Percentiles rank a stretch among this genome's conserved stretches.
These are phyloP conservation scores for Barnettozyma wickerhamii DNA, from an alignment of 805 yeast species.

Conservation along the genomic window DNA sequence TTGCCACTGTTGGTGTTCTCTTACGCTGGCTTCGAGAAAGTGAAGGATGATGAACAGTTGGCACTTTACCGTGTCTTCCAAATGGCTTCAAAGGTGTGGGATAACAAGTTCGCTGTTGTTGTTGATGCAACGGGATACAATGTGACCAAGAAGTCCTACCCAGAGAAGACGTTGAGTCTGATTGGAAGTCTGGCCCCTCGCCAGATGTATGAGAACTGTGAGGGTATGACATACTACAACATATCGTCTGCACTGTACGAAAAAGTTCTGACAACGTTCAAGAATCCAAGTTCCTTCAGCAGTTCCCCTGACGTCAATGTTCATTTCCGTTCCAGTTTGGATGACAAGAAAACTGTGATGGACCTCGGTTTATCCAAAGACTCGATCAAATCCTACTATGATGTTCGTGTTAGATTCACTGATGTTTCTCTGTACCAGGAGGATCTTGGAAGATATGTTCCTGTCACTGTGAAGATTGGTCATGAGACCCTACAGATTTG, in stretches of 20 bases:
- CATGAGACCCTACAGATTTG: constrained; percentile 59
- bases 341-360: constrained; percentile 40
- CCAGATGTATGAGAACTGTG: constrained; percentile 47
- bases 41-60: constrained; percentile 41
- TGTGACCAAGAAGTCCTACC: constrained; percentile 21
- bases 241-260: constrained; percentile 27
- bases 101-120: constrained; percentile 55
- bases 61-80: constrained; percentile 59
- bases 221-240: constrained; percentile 45
- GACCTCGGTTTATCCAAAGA: constrained; percentile 41
- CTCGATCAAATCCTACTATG: constrained; percentile 39
- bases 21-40: constrained; percentile 33
- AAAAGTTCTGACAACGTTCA: constrained; percentile 23
- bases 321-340: constrained; percentile 42
- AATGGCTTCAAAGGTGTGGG: constrained; percentile 67
- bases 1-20: constrained; percentile 60
- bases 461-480: constrained; percentile 66
- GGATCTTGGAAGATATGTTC: constrained; percentile 44
- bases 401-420: constrained; percentile 46
- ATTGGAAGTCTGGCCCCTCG: constrained; percentile 47
- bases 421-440: constrained; percentile 51
- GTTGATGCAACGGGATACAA: constrained; percentile 66
- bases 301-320: constrained; percentile 19
- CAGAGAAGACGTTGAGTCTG: constrained; percentile 30
- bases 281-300: constrained; percentile 16